Conservation (phyloP, 768 basidiomycete genomes). For the Cystobasidium ongulense region DNA sequence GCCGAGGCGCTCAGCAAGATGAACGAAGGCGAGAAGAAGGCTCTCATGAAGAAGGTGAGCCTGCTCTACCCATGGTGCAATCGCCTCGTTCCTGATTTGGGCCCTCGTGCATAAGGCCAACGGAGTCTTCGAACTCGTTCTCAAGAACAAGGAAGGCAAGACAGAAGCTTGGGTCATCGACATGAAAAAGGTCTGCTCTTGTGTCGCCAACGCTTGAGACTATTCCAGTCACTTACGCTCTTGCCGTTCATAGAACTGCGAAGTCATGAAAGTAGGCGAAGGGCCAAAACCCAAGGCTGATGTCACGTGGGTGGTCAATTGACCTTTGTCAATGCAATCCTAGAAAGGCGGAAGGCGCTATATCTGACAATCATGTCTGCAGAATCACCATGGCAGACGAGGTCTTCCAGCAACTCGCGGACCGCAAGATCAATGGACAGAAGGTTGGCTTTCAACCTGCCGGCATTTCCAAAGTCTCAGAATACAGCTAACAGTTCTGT, state of each 20-base stretch:
- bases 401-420: constrained; percentile 7
- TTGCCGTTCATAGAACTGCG: neutral
- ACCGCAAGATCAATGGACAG: constrained; percentile 24
- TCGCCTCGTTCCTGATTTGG: neutral
- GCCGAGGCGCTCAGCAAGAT: constrained; percentile 4
- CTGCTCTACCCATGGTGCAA: neutral
- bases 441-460: neutral
- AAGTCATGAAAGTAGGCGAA: constrained; percentile 8
- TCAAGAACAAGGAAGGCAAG: neutral
- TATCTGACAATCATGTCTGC: no score
- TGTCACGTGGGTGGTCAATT: constrained; percentile 16
- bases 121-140: constrained; percentile 1
- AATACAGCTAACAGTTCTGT: neutral
- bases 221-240: neutral
- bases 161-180: constrained; percentile 15
- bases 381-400: constrained; percentile 21
- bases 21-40: constrained; percentile 28
- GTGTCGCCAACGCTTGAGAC: neutral
- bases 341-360: no score
- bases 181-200: constrained; percentile 15
- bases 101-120: constrained; percentile 10
- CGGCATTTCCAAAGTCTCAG: neutral
- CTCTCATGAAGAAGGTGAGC: constrained; percentile 6
- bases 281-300: constrained; percentile 16
- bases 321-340: neutral